Evolutionary conservation across 108 stramenopile species (phyloP), one percentile per base, ranked within the genome.

Genomic region (Skeletonema marinoi): DNA sequence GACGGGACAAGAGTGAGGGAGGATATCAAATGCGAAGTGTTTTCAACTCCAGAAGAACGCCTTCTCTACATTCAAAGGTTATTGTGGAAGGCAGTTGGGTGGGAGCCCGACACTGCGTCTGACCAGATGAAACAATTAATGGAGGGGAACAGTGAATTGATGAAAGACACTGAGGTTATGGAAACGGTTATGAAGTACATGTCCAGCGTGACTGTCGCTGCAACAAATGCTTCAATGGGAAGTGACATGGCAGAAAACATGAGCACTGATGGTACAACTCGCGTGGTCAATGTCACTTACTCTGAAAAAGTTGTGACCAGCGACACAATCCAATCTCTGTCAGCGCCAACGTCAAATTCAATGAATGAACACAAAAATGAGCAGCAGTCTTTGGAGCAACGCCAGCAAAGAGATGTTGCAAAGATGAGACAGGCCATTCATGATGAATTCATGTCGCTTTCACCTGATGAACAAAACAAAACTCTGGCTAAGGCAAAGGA

Each of bases 221-320:
- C 78, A 8, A 80, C 74, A 30, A 71, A 83, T 32, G 87, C 87
- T 21, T 25, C 69, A 12, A 39, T 76, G 32, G 39, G 65, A 17
- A 56, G 17, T 46, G 41, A 32, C 38, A 25, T 35, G 17, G 35
- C 16, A 30, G 46, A 60, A 29, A 62, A 36, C 39, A 58, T 81
- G 10, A 80, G 73, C n/a, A 74, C 82, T 54, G 29, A 89, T 51
- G 92, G 92, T 3, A 83, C 75, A 21, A 93, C 92, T 14, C 59
- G 89, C 31, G 85, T 93, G 10, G 78, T 90, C 16, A 83, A 78
- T 54, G 92, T 93, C 16, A 78, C 84, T 12, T 88, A 88, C 74
- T 87, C 89, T 12, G 92, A 86, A 78, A 86, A 93, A 66, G 75
- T 85, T 56, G 62, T 77, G 13, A 71, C 50, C 14, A 50, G 71